Percentiles rank a stretch among this genome's conserved stretches.
Conservation (phyloP, 768 basidiomycete genomes). For the Termitomyces sp. region DNA sequence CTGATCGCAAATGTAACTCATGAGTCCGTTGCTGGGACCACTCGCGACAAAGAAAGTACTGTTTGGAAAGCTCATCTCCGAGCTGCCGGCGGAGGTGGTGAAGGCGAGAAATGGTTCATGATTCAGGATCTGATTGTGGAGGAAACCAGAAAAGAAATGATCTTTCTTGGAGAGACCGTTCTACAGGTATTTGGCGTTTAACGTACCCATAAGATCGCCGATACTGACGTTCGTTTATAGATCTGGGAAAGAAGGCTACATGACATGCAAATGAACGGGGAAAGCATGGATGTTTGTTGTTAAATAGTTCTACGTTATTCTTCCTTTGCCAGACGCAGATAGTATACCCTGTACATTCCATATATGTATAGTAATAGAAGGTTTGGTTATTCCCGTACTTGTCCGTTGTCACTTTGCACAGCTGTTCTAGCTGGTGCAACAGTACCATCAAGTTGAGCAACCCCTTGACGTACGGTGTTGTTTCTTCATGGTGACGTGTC, state of each 20-base stretch:
- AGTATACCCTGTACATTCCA: background rate
- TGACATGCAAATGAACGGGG: constrained; percentile 20
- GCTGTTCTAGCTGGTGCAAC: background rate
- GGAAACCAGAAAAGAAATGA: constrained; percentile 97
- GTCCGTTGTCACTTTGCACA: background rate
- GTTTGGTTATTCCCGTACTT: background rate
- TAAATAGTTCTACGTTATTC: constrained; percentile 3
- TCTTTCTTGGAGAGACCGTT: constrained; percentile 95
- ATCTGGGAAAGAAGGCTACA: constrained; percentile 60
- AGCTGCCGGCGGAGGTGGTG: constrained; percentile 70
- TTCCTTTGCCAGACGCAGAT: background rate
- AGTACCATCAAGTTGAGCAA: background rate
- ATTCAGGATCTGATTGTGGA: constrained; percentile 96
- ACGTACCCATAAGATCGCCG: background rate
- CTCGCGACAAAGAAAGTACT: constrained; percentile 86
- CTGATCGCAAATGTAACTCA: constrained; percentile 94
- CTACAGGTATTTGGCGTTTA: constrained; percentile 64
- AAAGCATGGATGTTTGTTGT: constrained; percentile 27
- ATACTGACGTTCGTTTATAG: constrained; percentile 29
- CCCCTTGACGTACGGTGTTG: background rate
- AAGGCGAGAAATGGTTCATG: constrained; percentile 92
- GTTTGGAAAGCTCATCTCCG: constrained; percentile 91
- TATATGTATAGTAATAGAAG: background rate
- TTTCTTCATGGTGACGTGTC: constrained; percentile 7
- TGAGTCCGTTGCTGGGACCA: constrained; percentile 94